Evolutionary conservation across 768 basidiomycete genomes (phyloP).

Genomic region (Trametes sanguinea): DNA sequence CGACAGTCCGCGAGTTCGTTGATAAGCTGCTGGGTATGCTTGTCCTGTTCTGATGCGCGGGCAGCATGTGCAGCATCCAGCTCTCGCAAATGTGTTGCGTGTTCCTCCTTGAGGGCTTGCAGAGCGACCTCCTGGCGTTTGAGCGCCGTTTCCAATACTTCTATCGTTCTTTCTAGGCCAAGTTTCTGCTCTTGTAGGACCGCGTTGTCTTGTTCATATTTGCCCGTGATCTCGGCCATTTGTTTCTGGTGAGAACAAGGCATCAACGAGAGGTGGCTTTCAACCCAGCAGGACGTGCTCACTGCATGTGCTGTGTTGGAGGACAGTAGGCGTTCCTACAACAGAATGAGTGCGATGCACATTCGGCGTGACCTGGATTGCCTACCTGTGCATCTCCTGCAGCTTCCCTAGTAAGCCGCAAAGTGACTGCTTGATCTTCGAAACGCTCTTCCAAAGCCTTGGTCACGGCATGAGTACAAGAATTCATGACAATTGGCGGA

Average conservation of each 20-base stretch:
- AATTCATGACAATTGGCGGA: not conserved
- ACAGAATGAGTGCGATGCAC: not conserved
- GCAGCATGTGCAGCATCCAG: constrained; percentile 7
- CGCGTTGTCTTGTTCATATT: constrained; percentile 41
- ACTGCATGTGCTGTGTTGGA: constrained; percentile 42
- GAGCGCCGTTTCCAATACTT: constrained; percentile 18
- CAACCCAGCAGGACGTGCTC: constrained; percentile 13
- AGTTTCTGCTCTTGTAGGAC: constrained; percentile 44
- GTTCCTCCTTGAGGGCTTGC: constrained; percentile 16
- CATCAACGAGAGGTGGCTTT: too few species aligned
- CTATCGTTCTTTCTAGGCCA: constrained; percentile 30
- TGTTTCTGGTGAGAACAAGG: constrained; percentile 25
- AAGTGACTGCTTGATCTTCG: constrained; percentile 55
- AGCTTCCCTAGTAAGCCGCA: constrained; percentile 56
- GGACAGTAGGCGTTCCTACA: constrained; percentile 42
- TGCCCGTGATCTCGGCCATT: constrained; percentile 37
- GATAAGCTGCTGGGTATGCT: constrained; percentile 19
- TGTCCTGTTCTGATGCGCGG: constrained; percentile 15
- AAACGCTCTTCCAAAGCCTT: constrained; percentile 60
- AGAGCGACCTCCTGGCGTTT: constrained; percentile 16
- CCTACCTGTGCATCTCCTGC: constrained; percentile 52
- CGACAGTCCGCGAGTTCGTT: constrained; percentile 24
- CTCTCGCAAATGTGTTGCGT: constrained; percentile 22
- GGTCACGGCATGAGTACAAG: too few species aligned
- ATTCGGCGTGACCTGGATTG: not conserved